Conservation (phyloP, 2,329 filamentous ascomycete genomes). For the Eurotiales sp. region DNA sequence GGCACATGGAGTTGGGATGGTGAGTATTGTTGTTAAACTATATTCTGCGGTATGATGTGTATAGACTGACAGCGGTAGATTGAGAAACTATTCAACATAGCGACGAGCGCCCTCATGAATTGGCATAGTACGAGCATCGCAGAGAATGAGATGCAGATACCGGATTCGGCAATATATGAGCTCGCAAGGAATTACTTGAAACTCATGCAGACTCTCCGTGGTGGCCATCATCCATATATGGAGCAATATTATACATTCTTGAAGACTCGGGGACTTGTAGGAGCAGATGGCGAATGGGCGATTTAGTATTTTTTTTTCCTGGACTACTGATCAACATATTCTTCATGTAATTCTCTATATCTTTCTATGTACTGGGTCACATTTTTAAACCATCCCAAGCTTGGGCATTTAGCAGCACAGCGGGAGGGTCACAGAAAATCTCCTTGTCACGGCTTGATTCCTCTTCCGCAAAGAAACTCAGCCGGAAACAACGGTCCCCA, state of each 20-base stretch:
- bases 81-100: slow-evolving; percentile 41
- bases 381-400: not conserved
- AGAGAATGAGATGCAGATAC: not conserved
- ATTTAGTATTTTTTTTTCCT: not conserved
- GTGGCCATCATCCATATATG: slow-evolving; percentile 34
- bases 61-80: slow-evolving; percentile 20
- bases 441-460: not conserved
- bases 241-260: slow-evolving; percentile 28
- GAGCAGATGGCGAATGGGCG: not conserved
- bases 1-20: slow-evolving; percentile 39
- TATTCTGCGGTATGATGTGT: not conserved
- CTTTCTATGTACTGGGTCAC: not conserved
- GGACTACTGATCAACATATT: not conserved
- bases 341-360: not conserved
- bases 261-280: not conserved
- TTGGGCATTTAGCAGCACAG: not conserved
- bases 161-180: slow-evolving; percentile 15
- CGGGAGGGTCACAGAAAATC: not conserved
- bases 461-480: slow-evolving; percentile 1
- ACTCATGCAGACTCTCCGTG: slow-evolving; percentile 31
- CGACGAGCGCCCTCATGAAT: slow-evolving; percentile 26
- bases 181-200: slow-evolving; percentile 30
- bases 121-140: slow-evolving; percentile 20
- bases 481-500: not conserved
- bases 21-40: slow-evolving; percentile 24